Conservation (phyloP, 1,284 basidiomycete species). For the Ustilago shanxiensis region DNA sequence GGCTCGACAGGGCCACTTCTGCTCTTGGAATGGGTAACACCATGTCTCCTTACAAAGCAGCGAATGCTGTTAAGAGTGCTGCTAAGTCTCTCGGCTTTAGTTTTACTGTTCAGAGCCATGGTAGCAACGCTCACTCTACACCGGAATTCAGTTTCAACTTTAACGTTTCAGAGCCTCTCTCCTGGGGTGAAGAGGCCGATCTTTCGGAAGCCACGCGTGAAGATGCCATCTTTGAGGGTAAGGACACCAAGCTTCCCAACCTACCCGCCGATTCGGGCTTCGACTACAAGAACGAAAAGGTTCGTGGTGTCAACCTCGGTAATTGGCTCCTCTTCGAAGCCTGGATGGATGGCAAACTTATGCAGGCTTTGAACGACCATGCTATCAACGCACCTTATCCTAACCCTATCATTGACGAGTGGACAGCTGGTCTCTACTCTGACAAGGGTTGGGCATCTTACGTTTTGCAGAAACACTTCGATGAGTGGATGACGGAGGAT, state of each 20-base stretch:
- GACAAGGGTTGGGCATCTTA: conserved; percentile 62
- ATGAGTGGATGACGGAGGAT: conserved; percentile 83
- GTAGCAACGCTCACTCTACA: conserved; percentile 6
- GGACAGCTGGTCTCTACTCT: conserved; percentile 80
- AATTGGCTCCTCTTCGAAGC: conserved; percentile 67
- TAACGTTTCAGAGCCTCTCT: conserved; percentile 44
- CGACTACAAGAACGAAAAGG: conserved; percentile 53
- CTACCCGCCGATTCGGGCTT: conserved; percentile 56
- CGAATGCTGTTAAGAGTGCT: conserved; percentile 40
- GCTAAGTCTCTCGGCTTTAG: conserved; percentile 48
- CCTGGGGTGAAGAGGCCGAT: conserved; percentile 48
- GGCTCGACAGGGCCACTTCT: conserved; percentile 38
- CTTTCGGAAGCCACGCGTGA: conserved; percentile 36
- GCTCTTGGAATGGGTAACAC: conserved; percentile 37
- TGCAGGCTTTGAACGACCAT: conserved; percentile 58
- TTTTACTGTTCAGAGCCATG: conserved; percentile 40
- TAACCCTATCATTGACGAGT: conserved; percentile 78
- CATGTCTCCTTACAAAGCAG: conserved; percentile 31
- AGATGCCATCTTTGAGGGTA: conserved; percentile 20
- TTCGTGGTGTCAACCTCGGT: conserved; percentile 67
- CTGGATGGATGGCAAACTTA: conserved; percentile 73
- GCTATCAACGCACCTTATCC: conserved; percentile 58
- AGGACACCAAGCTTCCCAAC: conserved; percentile 31
- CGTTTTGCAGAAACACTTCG: conserved; percentile 76
- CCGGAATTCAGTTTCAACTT: conserved; percentile 51